Evolutionary conservation across 2,329 filamentous ascomycete genomes (phyloP).

Genomic region (Pseudopithomyces chartarum): DNA sequence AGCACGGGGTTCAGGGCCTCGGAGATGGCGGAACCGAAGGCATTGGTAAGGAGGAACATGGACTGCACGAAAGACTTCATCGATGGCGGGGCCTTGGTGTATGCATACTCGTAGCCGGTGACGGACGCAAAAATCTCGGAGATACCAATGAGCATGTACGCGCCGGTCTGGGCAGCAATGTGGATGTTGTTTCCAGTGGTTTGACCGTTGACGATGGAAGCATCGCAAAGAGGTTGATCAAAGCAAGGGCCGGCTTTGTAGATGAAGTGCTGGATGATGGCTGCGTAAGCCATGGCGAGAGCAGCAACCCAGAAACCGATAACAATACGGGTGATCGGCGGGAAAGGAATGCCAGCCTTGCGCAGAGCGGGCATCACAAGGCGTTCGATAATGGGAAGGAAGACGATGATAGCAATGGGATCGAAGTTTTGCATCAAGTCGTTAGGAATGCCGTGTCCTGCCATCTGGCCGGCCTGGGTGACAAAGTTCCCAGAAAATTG

Average conservation of each 20-base stretch:
- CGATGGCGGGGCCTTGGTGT: conserved; percentile 53
- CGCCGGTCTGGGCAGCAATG: conserved; percentile 53
- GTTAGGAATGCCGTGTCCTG: conserved; percentile 52
- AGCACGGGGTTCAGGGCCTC: conserved; percentile 66
- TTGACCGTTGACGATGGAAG: conserved; percentile 33
- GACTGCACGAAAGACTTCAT: conserved; percentile 57
- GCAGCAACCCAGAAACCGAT: conserved; percentile 59
- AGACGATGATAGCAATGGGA: conserved; percentile 52
- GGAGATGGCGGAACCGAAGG: conserved; percentile 64
- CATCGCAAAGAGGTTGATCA: conserved; percentile 44
- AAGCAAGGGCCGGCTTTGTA: conserved; percentile 61
- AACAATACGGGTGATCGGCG: conserved; percentile 60
- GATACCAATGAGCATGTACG: conserved; percentile 54
- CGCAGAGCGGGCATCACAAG: conserved; percentile 50
- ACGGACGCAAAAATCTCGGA: conserved; percentile 55
- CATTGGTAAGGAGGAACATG: conserved; percentile 66
- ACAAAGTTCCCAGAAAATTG: conserved; percentile 53
- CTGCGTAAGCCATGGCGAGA: conserved; percentile 60
- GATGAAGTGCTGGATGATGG: conserved; percentile 63
- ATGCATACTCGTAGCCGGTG: conserved; percentile 55
- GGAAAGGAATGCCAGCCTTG: conserved; percentile 48
- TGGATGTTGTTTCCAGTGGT: conserved; percentile 48
- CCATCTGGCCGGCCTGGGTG: conserved; percentile 51
- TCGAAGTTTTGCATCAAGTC: conserved; percentile 56
- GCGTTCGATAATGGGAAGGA: conserved; percentile 52